Conservation (phyloP, 1,284 basidiomycete species). For the Xerocomus amazonicus region DNA sequence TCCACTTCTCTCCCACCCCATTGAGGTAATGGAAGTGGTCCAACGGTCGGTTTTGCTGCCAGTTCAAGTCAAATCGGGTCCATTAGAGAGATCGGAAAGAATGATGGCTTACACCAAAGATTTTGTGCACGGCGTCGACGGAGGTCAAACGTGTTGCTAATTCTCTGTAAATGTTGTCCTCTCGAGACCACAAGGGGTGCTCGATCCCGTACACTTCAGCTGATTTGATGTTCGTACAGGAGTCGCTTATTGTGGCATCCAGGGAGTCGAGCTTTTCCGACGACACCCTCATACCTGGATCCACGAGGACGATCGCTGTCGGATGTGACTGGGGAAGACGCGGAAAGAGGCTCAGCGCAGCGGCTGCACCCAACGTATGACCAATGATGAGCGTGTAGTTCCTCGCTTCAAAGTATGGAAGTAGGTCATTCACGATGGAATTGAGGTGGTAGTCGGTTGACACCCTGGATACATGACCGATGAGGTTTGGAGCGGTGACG, state of each 20-base stretch:
- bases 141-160: slow-evolving; percentile 18
- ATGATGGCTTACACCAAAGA: slow-evolving; percentile 10
- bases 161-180: slow-evolving; percentile 18
- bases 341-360: slow-evolving; percentile 14
- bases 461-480: slow-evolving; percentile 21
- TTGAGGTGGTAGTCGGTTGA: slow-evolving; percentile 13
- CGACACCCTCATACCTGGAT: slow-evolving; percentile 12
- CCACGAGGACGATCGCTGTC: slow-evolving; percentile 26
- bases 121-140: slow-evolving; percentile 3
- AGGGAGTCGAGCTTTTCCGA: neutral
- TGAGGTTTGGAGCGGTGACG: slow-evolving; percentile 24
- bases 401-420: slow-evolving; percentile 19
- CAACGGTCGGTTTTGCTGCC: slow-evolving; percentile 24
- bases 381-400: slow-evolving; percentile 22
- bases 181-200: slow-evolving; percentile 18
- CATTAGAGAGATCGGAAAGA: neutral
- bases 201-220: slow-evolving; percentile 9
- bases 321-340: slow-evolving; percentile 13
- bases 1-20: slow-evolving; percentile 10
- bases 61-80: neutral
- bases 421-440: slow-evolving; percentile 19
- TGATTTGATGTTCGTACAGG: slow-evolving; percentile 1
- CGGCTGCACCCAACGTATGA: slow-evolving; percentile 22
- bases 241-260: neutral
- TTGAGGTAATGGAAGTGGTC: slow-evolving; percentile 12